Evolutionary conservation across 768 basidiomycete species (phyloP).

Genomic region (Strobilomyces dryophilus): DNA sequence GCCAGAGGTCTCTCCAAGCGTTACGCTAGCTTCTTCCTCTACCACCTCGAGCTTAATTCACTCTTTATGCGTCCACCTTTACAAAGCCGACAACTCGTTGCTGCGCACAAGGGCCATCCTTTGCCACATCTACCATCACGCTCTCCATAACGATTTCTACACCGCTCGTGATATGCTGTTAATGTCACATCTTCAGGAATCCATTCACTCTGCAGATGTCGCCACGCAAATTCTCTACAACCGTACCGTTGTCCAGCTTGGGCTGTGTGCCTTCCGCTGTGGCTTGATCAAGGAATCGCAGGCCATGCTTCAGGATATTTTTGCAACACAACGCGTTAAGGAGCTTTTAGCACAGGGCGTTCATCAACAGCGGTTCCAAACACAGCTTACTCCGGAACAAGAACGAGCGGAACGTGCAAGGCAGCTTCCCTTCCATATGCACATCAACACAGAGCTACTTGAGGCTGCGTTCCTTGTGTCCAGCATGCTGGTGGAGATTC

Average conservation of each 20-base stretch:
- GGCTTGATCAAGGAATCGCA: constrained; percentile 95
- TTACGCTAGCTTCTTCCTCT: constrained; percentile 52
- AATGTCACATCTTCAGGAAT: constrained; percentile 98
- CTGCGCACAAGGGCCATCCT: constrained; percentile 96
- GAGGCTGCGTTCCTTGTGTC: constrained; percentile 98
- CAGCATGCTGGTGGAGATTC: constrained; percentile 98
- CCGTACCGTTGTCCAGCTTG: constrained; percentile 94
- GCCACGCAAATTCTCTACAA: constrained; percentile 98
- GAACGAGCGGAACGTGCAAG: constrained; percentile 95
- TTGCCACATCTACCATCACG: constrained; percentile 95
- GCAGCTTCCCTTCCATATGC: constrained; percentile 98
- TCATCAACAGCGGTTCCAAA: constrained; percentile 86
- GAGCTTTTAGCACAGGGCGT: constrained; percentile 96
- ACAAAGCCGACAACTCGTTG: constrained; percentile 87
- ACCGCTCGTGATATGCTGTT: constrained; percentile 96
- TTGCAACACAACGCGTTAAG: constrained; percentile 94
- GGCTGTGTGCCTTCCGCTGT: constrained; percentile 92
- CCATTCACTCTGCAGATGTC: constrained; percentile 93
- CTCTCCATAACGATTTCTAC: constrained; percentile 94
- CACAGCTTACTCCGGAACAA: constrained; percentile 83
- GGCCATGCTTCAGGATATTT: constrained; percentile 89
- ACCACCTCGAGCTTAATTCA: constrained; percentile 79
- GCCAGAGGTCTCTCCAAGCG: constrained; percentile 56
- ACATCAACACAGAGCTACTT: constrained; percentile 96
- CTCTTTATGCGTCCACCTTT: constrained; percentile 85